Conservation (phyloP, 306 rosid species). For the Trifolium subterraneum region DNA sequence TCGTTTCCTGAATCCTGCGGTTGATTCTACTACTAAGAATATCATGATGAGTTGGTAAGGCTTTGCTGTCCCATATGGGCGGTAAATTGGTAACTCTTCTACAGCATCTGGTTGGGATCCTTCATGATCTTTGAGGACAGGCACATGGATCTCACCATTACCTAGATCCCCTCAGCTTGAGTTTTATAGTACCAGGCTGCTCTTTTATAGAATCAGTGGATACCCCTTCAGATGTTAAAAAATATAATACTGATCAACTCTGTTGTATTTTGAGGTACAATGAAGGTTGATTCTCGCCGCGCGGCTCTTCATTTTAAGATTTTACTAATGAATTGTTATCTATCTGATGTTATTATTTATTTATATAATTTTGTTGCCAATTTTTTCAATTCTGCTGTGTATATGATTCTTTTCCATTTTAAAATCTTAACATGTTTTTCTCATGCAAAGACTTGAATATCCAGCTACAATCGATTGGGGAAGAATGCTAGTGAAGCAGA, state of each 20-base stretch:
- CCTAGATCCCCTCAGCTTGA: neutral
- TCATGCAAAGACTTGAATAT: constrained; percentile 54
- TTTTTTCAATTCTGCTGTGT: constrained; percentile 3
- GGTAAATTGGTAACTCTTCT: neutral
- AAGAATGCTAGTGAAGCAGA: constrained; percentile 70
- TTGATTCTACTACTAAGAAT: neutral
- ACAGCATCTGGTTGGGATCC: neutral
- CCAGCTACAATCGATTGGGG: constrained; percentile 83
- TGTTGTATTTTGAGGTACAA: neutral
- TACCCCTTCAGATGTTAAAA: neutral
- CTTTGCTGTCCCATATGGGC: neutral
- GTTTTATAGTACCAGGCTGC: neutral
- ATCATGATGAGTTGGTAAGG: neutral
- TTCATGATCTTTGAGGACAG: neutral
- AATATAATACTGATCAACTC: neutral
- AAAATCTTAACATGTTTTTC: constrained; percentile 41
- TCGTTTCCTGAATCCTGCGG: neutral
- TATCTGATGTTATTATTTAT: neutral
- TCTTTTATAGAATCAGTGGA: neutral
- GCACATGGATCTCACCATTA: neutral
- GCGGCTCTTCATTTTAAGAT: neutral
- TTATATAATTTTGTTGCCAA: neutral
- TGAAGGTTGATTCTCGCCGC: neutral
- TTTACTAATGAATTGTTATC: constrained; percentile 4
- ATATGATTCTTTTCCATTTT: constrained; percentile 22